Evolutionary conservation across 495 filamentous ascomycete species (phyloP).

Genomic region (Glarea lozoyensis): DNA sequence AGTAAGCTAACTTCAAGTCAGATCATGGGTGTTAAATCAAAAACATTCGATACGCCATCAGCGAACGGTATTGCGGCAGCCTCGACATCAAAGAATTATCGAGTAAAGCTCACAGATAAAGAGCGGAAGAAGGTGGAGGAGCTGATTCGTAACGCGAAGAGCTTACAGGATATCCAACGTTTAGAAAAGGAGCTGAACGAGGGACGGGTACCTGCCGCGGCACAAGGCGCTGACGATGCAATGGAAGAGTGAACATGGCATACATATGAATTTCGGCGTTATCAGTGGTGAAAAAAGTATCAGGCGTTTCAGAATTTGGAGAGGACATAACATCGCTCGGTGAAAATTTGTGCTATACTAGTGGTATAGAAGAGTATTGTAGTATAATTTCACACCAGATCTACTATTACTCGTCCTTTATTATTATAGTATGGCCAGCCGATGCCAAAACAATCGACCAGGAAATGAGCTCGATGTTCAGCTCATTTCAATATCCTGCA

Average conservation of each 20-base stretch:
- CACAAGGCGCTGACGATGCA: conserved; percentile 36
- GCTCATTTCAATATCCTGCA: conserved; percentile 40
- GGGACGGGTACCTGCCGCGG: conserved; percentile 67
- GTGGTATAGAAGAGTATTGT: too few species aligned
- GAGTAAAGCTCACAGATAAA: conserved; percentile 58
- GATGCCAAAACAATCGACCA: too few species aligned
- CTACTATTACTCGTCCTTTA: too few species aligned
- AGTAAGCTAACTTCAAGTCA: conserved; percentile 16
- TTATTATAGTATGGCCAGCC: too few species aligned
- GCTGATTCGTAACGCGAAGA: conserved; percentile 76
- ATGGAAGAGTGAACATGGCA: conserved; percentile 43
- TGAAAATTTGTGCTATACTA: too few species aligned
- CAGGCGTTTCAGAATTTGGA: too few species aligned
- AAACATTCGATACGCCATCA: conserved; percentile 61
- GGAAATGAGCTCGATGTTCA: too few species aligned
- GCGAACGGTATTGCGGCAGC: conserved; percentile 32
- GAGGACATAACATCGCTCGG: too few species aligned
- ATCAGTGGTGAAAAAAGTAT: too few species aligned
- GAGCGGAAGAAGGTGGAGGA: conserved; percentile 63
- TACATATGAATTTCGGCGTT: conserved; percentile 1
- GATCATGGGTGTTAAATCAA: conserved; percentile 85
- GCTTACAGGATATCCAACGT: conserved; percentile 71
- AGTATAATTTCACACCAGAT: too few species aligned
- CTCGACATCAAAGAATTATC: conserved; percentile 50
- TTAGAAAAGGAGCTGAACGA: conserved; percentile 82